phyloP scores from a whole-genome alignment of 1,284 basidiomycete species.

The Leccinum fuscescens region DNA sequence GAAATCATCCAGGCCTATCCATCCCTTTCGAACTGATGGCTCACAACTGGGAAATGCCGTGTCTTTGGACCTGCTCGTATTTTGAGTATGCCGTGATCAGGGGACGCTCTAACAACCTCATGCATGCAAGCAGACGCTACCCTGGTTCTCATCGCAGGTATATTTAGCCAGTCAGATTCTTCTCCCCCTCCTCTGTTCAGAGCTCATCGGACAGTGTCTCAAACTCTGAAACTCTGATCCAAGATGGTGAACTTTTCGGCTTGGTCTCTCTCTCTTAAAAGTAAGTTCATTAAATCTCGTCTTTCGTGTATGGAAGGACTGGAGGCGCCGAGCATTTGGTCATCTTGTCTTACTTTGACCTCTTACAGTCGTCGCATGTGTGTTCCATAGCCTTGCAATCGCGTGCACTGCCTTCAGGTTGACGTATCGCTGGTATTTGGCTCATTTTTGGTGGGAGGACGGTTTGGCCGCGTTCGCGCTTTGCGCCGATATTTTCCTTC shows the following conservation, averaged over 20 bases:
- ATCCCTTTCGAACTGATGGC: not conserved
- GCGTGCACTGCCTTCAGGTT: conserved; percentile 25
- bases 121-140: not conserved
- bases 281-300: conserved; percentile 8
- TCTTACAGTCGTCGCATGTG: conserved; percentile 12
- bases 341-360: not conserved
- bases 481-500: conserved; percentile 15
- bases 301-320: not conserved
- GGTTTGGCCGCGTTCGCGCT: conserved; percentile 27
- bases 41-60: not conserved
- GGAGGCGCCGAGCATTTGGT: not conserved
- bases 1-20: not conserved
- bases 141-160: not conserved
- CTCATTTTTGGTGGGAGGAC: conserved; percentile 31
- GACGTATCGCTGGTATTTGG: conserved; percentile 18
- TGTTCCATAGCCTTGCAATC: conserved; percentile 27
- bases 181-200: not conserved
- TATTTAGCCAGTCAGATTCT: conserved; percentile 5
- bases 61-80: not conserved
- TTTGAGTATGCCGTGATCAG: conserved; percentile 9
- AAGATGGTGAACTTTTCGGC: not conserved
- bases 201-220: not conserved
- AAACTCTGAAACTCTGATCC: not conserved
- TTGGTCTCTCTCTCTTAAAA: conserved; percentile 19
- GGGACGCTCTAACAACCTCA: not conserved